Evolutionary conservation across 1,284 basidiomycete genomes (phyloP).

Genomic region (Sanghuangporus weigelae): DNA sequence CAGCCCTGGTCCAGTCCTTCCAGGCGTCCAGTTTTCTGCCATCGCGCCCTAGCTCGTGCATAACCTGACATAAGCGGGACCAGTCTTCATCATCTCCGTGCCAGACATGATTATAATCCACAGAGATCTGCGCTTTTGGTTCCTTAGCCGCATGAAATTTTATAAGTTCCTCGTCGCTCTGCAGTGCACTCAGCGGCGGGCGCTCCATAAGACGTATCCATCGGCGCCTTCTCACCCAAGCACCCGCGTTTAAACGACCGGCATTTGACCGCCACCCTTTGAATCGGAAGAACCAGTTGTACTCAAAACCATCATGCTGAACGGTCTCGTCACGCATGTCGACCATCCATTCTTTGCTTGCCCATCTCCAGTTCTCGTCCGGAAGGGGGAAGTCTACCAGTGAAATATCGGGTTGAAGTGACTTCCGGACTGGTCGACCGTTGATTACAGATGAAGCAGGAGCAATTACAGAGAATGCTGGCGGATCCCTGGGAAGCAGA

Average conservation of each 20-base stretch:
- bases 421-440: slow-evolving; percentile 6
- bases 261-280: slow-evolving; percentile 59
- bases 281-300: slow-evolving; percentile 68
- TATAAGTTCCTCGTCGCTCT: slow-evolving; percentile 12
- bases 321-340: slow-evolving; percentile 80
- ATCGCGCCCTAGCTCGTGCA: slow-evolving; percentile 52
- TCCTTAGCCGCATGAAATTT: neutral
- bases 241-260: slow-evolving; percentile 54
- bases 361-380: slow-evolving; percentile 76
- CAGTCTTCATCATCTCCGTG: slow-evolving; percentile 55
- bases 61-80: slow-evolving; percentile 47
- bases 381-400: slow-evolving; percentile 69
- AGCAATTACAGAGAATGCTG: slow-evolving; percentile 55
- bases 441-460: slow-evolving; percentile 28
- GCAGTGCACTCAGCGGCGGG: slow-evolving; percentile 33
- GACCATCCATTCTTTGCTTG: slow-evolving; percentile 76
- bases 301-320: slow-evolving; percentile 78
- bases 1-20: slow-evolving; percentile 51
- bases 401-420: slow-evolving; percentile 46
- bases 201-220: slow-evolving; percentile 81
- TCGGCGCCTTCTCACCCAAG: slow-evolving; percentile 67
- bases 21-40: slow-evolving; percentile 70
- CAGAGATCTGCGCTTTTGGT: neutral
- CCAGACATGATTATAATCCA: slow-evolving; percentile 27
- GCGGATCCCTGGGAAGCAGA: slow-evolving; percentile 69